Evolutionary conservation across 164 flowering plant species (phyloP), one percentile per base, ranked within the genome.

Genomic region (Chimonanthus salicifolius): DNA sequence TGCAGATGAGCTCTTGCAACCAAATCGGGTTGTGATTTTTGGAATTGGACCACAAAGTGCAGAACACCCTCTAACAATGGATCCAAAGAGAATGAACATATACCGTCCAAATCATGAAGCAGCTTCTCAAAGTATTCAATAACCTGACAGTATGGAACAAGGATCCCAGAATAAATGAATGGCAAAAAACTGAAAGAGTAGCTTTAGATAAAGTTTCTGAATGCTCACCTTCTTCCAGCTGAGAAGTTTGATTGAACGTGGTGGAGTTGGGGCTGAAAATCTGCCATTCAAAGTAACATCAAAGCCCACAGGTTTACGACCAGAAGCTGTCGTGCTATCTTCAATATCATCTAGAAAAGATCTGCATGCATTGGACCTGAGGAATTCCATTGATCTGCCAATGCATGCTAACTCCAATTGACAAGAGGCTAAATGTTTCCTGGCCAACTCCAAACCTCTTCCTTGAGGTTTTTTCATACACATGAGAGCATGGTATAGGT

Each of bases 1-100:
- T 95, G 99, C 64, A 95, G 85, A 87, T 87, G 89, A 81, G 95
- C 89, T 87, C 99, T 92, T 77, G 98, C 90, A 80, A 95, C 97
- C 83, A 95, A 83, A 87, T 90, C 98, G 72, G 98, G 99, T 73
- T 90, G 87, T 72, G 83, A 78, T 78, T 89, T 95, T 70, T 92
- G 99, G 72, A 95, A 93, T 58, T 85, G 87, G 78, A 87, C 91
- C 77, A 95, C 86, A 84, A 89, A 93, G 58, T 68, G 88, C 80
- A 95, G 73, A 71, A 88, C 83, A 79, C 71, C 83, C 82, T 92
- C 97, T 46, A 89, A 75, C 10, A 68, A 72, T 48, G 88, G 85
- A 72, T 92, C 91, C 81, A 92, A 71, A 7, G 94, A 78, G 78
- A 80, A 86, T 44, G 94, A 89, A 83, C 99, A 92, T 51, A 95